These are phyloP conservation scores for Zasmidium angulare DNA, from an alignment of 2,329 filamentous ascomycete genomes.

Conservation along the genomic window DNA sequence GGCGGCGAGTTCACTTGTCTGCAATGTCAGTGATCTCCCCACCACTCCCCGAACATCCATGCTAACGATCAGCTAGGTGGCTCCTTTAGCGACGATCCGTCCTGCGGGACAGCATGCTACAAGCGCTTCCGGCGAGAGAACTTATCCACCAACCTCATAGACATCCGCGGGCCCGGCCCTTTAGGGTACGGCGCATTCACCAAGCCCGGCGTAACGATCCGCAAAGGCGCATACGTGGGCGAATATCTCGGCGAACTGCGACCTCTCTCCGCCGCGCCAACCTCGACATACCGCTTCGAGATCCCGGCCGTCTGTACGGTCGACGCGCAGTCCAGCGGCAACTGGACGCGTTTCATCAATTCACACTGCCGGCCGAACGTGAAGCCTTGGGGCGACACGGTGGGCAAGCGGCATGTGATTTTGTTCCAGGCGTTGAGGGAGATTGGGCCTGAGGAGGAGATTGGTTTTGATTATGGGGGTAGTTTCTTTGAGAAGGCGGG, in stretches of 20 bases:
- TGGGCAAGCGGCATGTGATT: neutral
- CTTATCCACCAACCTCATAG: neutral
- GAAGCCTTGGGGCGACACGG: neutral
- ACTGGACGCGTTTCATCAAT: neutral
- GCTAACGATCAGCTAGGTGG: neutral
- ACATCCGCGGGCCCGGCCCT: slow-evolving; percentile 1
- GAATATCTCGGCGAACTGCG: slow-evolving; percentile 3
- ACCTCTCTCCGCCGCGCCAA: neutral
- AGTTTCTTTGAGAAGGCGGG: neutral
- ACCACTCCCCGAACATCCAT: neutral
- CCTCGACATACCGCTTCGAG: neutral
- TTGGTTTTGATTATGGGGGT: neutral
- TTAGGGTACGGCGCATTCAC: neutral
- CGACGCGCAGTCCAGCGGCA: neutral
- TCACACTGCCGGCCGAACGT: slow-evolving; percentile 3
- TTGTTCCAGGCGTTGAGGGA: neutral
- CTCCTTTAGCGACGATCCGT: neutral
- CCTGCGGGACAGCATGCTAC: neutral
- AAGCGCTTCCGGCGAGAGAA: neutral
- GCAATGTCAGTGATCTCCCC: neutral
- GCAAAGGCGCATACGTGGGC: neutral
- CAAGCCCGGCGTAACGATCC: neutral
- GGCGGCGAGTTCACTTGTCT: neutral
- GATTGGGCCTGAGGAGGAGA: neutral
- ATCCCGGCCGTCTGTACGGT: neutral